Base-by-base conservation (phyloP, 306 rosid genomes). In the Cicer judaicum region DNA sequence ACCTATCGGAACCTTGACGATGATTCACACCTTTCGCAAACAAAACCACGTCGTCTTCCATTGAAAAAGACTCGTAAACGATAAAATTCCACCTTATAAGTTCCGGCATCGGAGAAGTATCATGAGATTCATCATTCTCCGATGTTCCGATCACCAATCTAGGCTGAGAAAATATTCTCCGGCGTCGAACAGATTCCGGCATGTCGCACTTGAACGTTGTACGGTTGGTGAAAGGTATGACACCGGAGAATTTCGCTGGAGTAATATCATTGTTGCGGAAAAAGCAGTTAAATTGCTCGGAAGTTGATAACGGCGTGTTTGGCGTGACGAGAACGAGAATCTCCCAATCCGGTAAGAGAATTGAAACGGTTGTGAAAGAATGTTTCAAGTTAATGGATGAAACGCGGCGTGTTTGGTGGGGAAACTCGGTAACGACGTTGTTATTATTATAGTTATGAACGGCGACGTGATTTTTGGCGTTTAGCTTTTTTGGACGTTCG, bases 341-440 rank as follows among this genome's bases (percentile, higher is more conserved):
- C 72, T 89, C 87, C 97, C 96, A 92, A 47, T 78, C 92, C 0
- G 97, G 88, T 0, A 92, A 21, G 0, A 92, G 89, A 46, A 88
- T 6, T 4, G 97, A 76, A 42, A 79, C 78, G 43, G 90, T 44
- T 46, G 85, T 11, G 47, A 79, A 8, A 2, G 78, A 60, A n/a
- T 77, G n/a, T 18, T 57, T 40, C 56, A 80, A 74, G 61, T 14
- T 61, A 39, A 80, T 8, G 8, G 88, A 90, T 5, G 90, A 74
- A 0, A 85, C 89, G 2, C n/a, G 87, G 34, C 89, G 89, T 19
- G 73, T 44, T 54, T 66, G 75, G 29, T 53, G 84, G 11, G 24
- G 2, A 78, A 65, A 47, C 0, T 72, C 43, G 59, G 53, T 6
- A 18, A 14, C 7, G 38, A 67, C 42, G 49, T 8, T 16, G 54